Percentiles rank a stretch among this genome's conserved stretches.
These are phyloP conservation scores for Linnemannia hyalina DNA, from an alignment of 192 early-diverging fungal genomes.

Conservation along the genomic window DNA sequence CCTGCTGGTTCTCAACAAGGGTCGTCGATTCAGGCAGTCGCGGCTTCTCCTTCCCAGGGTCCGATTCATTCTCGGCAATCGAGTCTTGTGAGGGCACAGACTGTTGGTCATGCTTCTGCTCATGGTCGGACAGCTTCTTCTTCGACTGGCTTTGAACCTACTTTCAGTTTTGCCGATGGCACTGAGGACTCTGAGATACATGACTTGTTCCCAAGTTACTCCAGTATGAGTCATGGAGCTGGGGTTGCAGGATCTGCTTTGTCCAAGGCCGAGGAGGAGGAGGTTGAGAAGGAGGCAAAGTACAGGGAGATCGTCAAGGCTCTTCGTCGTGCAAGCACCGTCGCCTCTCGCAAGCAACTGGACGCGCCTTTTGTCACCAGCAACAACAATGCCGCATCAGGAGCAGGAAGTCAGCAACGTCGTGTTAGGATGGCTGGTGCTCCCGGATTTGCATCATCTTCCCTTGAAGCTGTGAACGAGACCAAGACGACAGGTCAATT, in stretches of 20 bases:
- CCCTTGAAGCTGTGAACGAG: background rate
- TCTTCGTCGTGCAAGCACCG: conserved; percentile 25
- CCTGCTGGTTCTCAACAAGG: background rate
- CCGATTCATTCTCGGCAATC: background rate
- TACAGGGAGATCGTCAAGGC: conserved; percentile 46
- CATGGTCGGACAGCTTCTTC: background rate
- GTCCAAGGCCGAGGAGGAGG: conserved; percentile 2
- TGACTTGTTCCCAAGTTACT: background rate
- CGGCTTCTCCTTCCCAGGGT: no score
- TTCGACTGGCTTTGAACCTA: background rate
- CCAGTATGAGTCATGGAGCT: background rate
- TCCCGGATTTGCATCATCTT: background rate
- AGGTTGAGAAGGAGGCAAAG: conserved; percentile 29
- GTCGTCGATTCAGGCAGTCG: background rate
- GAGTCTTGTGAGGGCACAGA: conserved; percentile 1
- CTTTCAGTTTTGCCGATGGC: background rate
- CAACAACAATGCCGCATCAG: background rate
- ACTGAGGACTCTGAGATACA: background rate
- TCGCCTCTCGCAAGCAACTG: conserved; percentile 16
- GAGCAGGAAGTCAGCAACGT: background rate
- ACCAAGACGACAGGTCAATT: background rate
- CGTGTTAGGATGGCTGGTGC: background rate
- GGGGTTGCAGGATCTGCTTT: background rate
- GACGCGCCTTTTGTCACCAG: background rate
- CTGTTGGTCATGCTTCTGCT: background rate